phyloP scores from a whole-genome alignment of 2,329 filamentous ascomycete species.

The Alternaria angustiovoidea region DNA sequence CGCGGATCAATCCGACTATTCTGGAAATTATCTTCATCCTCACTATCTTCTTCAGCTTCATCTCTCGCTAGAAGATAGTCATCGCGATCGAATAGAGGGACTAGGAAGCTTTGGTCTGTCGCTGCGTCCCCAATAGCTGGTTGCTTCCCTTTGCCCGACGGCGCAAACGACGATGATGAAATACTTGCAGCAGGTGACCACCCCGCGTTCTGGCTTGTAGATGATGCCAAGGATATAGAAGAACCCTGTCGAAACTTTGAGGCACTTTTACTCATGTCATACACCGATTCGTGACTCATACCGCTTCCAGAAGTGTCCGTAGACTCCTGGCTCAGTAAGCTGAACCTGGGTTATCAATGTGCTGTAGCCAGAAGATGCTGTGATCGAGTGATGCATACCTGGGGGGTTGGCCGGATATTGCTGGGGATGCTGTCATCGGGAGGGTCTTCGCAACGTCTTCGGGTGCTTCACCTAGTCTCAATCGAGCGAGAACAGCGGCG shows the following conservation, averaged over 20 bases:
- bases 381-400: slow-evolving; percentile 24
- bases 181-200: slow-evolving; percentile 12
- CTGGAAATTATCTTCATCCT: slow-evolving; percentile 10
- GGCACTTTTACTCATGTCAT: slow-evolving; percentile 10
- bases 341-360: slow-evolving; percentile 24
- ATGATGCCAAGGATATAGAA: slow-evolving; percentile 17
- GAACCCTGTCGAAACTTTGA: slow-evolving; percentile 17
- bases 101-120: slow-evolving; percentile 19
- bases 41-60: slow-evolving; percentile 22
- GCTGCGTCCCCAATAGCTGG: neutral
- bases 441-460: slow-evolving; percentile 32
- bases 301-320: slow-evolving; percentile 22
- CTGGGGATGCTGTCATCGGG: slow-evolving; percentile 16
- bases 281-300: slow-evolving; percentile 22
- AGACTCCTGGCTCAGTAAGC: slow-evolving; percentile 31
- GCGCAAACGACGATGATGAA: slow-evolving; percentile 9
- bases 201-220: slow-evolving; percentile 14
- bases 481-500: slow-evolving; percentile 26
- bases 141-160: slow-evolving; percentile 20
- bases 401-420: slow-evolving; percentile 18
- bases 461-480: slow-evolving; percentile 30
- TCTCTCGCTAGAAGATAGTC: slow-evolving; percentile 26
- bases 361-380: slow-evolving; percentile 10
- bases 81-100: slow-evolving; percentile 29
- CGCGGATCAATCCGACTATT: slow-evolving; percentile 23